Conservation (phyloP, 495 filamentous ascomycete species). For the Baudoinia panamericana region DNA sequence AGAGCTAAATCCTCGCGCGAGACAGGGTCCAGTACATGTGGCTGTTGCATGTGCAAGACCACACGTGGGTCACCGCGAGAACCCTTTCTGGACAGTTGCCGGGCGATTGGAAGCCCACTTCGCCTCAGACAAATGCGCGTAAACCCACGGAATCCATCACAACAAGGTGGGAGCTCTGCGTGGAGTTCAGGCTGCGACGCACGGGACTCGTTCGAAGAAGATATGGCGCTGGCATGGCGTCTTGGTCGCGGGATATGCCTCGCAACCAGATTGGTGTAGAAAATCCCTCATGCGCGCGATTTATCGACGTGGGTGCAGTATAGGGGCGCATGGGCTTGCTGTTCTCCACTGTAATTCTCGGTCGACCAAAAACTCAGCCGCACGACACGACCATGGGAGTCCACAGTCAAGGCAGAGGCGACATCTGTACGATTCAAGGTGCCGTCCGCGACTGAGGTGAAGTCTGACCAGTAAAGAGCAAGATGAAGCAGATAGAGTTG, state of each 20-base stretch:
- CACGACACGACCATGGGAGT: no score
- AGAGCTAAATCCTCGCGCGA: neutral
- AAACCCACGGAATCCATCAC: neutral
- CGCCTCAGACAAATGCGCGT: neutral
- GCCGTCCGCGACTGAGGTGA: no score
- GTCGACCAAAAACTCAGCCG: no score
- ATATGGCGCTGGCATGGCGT: neutral
- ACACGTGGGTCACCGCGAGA: neutral
- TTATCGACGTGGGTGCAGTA: no score
- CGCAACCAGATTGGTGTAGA: slow-evolving; percentile 2
- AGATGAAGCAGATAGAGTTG: no score
- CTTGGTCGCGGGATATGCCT: neutral
- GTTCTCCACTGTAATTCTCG: no score
- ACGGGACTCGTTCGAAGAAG: neutral
- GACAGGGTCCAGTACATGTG: neutral
- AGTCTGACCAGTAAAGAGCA: no score
- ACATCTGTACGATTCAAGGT: no score
- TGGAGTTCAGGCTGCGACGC: neutral
- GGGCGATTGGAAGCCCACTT: neutral
- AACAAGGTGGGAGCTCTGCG: neutral
- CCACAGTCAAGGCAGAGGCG: no score
- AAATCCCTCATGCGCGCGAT: neutral
- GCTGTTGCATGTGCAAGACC: neutral
- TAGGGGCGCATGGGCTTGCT: no score
- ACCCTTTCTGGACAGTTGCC: neutral